Evolutionary conservation across 495 filamentous ascomycete genomes (phyloP).

Genomic region (Neohortaea acidophila): DNA sequence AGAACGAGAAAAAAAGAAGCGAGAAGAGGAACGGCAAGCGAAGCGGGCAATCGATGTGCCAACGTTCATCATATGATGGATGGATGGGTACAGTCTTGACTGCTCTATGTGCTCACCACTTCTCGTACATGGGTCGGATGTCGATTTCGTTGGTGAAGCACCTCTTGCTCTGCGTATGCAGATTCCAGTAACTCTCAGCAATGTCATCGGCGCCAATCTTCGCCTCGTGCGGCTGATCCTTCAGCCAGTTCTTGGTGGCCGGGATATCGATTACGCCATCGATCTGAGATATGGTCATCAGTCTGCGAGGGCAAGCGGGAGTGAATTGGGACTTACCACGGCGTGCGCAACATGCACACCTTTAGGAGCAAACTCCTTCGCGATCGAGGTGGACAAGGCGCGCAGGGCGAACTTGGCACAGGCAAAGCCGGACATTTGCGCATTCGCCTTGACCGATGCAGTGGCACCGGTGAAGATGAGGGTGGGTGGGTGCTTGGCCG

Average conservation of each 20-base stretch:
- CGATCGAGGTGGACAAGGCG: constrained; percentile 62
- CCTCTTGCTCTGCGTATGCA: constrained; percentile 71
- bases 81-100: no score
- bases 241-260: constrained; percentile 42
- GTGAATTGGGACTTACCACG: no score
- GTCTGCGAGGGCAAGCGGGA: no score
- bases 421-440: constrained; percentile 57
- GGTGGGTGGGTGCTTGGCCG: constrained; percentile 48
- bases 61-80: constrained; percentile 20
- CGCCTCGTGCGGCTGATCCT: constrained; percentile 44
- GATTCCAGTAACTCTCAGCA: constrained; percentile 74
- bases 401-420: constrained; percentile 68
- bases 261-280: constrained; percentile 87
- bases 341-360: constrained; percentile 80
- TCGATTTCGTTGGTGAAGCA: constrained; percentile 76
- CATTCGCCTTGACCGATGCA: constrained; percentile 59
- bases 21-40: constrained; percentile 16
- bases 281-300: no score
- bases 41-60: constrained; percentile 22
- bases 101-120: constrained; percentile 33
- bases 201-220: constrained; percentile 80
- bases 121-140: constrained; percentile 63
- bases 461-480: constrained; percentile 85
- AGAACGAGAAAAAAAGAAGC: constrained; percentile 16
- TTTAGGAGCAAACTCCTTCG: constrained; percentile 75